phyloP scores from a whole-genome alignment of 495 filamentous ascomycete species.

The Xylaria castorea region DNA sequence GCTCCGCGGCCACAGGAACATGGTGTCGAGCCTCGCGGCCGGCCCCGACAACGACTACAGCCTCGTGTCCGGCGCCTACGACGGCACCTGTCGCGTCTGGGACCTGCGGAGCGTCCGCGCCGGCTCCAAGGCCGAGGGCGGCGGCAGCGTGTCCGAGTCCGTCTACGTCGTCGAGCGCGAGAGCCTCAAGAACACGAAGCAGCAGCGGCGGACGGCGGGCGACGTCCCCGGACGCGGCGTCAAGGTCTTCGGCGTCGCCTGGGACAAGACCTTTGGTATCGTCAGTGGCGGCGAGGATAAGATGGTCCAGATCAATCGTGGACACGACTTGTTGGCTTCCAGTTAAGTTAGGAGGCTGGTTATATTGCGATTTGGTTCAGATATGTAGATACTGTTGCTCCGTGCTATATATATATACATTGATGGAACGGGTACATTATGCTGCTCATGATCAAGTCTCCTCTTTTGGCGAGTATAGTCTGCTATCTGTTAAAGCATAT shows the following conservation, averaged over 20 bases:
- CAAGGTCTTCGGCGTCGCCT: slow-evolving; percentile 90
- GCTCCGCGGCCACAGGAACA: slow-evolving; percentile 86
- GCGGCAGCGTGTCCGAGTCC: slow-evolving; percentile 74
- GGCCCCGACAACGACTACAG: slow-evolving; percentile 78
- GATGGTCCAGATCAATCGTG: slow-evolving; percentile 84
- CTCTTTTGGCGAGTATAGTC: slow-evolving; percentile 6
- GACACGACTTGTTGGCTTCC: slow-evolving; percentile 18
- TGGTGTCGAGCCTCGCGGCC: slow-evolving; percentile 71
- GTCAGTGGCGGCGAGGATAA: slow-evolving; percentile 93
- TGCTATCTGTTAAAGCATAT: neutral
- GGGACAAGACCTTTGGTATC: slow-evolving; percentile 85
- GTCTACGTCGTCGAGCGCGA: slow-evolving; percentile 83
- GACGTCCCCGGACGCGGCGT: slow-evolving; percentile 64
- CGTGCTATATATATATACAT: slow-evolving; percentile 23
- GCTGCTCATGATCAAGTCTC: too few relatives aligned
- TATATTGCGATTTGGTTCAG: neutral
- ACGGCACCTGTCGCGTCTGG: slow-evolving; percentile 92
- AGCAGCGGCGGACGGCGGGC: slow-evolving; percentile 59
- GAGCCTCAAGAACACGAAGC: slow-evolving; percentile 57
- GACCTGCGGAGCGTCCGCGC: slow-evolving; percentile 78
- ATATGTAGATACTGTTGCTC: slow-evolving; percentile 14
- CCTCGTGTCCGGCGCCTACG: slow-evolving; percentile 82
- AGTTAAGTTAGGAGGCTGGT: slow-evolving; percentile 1
- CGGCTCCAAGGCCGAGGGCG: slow-evolving; percentile 64
- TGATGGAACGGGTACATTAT: slow-evolving; percentile 29